phyloP scores from a whole-genome alignment of 495 filamentous ascomycete species.

The Hypoxylon crocopeplum region DNA sequence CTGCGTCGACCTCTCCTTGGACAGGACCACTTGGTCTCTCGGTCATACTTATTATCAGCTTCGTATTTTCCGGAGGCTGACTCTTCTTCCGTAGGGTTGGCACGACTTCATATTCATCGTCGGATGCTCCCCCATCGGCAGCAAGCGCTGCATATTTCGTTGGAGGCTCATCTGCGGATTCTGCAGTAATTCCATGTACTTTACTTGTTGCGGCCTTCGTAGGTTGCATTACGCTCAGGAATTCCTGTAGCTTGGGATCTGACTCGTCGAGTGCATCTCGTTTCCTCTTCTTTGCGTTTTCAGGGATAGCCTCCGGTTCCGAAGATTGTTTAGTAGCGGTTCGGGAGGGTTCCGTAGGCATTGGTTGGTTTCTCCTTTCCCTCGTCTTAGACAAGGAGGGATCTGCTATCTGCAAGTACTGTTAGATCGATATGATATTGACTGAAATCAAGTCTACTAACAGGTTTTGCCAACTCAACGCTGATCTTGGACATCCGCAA shows the following conservation, averaged over 20 bases:
- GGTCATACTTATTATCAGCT: constrained; percentile 31
- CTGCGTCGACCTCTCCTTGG: neutral
- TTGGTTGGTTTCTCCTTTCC: constrained; percentile 33
- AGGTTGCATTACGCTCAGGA: constrained; percentile 79
- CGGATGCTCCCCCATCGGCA: constrained; percentile 59
- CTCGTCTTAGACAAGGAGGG: constrained; percentile 30
- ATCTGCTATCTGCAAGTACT: constrained; percentile 41
- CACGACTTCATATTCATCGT: constrained; percentile 71
- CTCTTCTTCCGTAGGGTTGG: constrained; percentile 44
- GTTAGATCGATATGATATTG: constrained; percentile 3
- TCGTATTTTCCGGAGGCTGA: constrained; percentile 37
- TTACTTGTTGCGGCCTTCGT: constrained; percentile 71
- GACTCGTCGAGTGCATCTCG: constrained; percentile 56
- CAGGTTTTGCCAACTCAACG: constrained; percentile 89
- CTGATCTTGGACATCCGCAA: constrained; percentile 95
- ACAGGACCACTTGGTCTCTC: neutral
- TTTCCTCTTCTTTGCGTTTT: constrained; percentile 57
- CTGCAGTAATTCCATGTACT: constrained; percentile 50
- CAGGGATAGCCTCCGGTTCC: constrained; percentile 20
- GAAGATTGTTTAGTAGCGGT: constrained; percentile 24
- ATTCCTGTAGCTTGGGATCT: constrained; percentile 86
- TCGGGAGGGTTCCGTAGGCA: constrained; percentile 38
- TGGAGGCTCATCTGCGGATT: constrained; percentile 58
- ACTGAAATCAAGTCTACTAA: constrained; percentile 51
- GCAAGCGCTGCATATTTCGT: constrained; percentile 53